Evolutionary conservation across 495 filamentous ascomycete species (phyloP), one percentile per base, ranked within the genome.

Genomic region (Echria macrotheca): DNA sequence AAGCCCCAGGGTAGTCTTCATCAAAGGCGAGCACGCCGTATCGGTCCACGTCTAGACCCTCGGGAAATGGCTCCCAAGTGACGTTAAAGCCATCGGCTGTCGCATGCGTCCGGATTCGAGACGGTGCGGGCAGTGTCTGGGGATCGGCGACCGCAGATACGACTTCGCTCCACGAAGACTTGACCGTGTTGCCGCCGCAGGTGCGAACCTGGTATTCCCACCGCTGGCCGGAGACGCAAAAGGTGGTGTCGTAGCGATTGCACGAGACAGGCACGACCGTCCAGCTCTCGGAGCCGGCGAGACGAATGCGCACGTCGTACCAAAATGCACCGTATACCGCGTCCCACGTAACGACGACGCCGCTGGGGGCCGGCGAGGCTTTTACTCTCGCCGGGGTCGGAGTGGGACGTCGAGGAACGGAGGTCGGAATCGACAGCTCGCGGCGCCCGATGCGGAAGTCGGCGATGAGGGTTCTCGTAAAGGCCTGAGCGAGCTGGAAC

Each of bases 401-500:
- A 2, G 52, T 29, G 3, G 44, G 52, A 2, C 61, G 58, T 3
- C 28, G 4, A 1, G 55, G 58, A 29, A 61, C 38, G 18, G 19
- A 0, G 1, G 19, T 12, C 3, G 59, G 59, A 11, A 63, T 49
- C 18, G 6, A 10, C 4, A 60, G 49, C n/a, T 39, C 41, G 15
- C 10, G 31, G 11, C 21, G 39, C 12, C 55, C 59, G 28, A 60
- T n/a, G 15, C 24, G 23, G 25, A 60, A 59, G 10, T 22, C 31
- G 1, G 38, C 37, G 29, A 56, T 18, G 19, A 65, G 53, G 0
- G 38, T 41, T 17, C 38, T 17, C 14, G 38, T 23, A 24, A 67
- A 65, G 38, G 64, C 56, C 8, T 48, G 32, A 9, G 56, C 60
- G 32, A 67, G 41, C 28, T 65, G 39, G 43, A 55, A 66, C 23